Percentiles rank a stretch among this genome's conserved stretches.
Conservation (phyloP, 306 rosid genomes). For the Prosopis cineraria region DNA sequence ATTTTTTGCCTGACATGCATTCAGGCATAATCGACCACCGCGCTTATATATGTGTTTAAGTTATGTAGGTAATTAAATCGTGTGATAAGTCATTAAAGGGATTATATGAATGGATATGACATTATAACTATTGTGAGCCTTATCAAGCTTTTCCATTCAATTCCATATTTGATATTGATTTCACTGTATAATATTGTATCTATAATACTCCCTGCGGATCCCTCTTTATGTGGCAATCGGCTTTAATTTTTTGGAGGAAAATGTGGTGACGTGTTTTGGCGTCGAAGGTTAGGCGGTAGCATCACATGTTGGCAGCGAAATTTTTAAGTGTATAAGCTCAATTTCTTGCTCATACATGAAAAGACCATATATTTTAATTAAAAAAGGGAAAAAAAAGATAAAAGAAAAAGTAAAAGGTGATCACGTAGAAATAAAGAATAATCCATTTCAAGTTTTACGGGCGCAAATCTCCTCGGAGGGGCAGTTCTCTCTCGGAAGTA, state of each 20-base stretch:
- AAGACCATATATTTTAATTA: neutral
- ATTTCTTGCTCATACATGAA: neutral
- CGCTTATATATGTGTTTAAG: too few species aligned
- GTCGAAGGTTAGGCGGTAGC: neutral
- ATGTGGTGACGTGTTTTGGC: neutral
- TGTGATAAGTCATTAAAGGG: too few species aligned
- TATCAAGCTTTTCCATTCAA: neutral
- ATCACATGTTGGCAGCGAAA: constrained; percentile 21
- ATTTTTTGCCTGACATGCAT: neutral
- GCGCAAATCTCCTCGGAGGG: neutral
- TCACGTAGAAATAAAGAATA: constrained; percentile 8
- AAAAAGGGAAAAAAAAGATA: neutral
- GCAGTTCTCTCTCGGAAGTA: neutral
- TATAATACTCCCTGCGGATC: neutral
- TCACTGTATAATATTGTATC: neutral
- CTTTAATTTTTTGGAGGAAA: neutral
- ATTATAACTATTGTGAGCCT: constrained; percentile 14
- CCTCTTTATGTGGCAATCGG: neutral
- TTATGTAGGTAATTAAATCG: too few species aligned
- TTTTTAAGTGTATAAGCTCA: neutral
- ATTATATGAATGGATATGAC: neutral
- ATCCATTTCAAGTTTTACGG: neutral
- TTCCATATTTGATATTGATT: neutral
- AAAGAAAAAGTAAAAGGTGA: neutral
- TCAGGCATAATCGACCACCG: neutral